Evolutionary conservation across 2,329 filamentous ascomycete genomes (phyloP).

Genomic region (Diaporthe citri): DNA sequence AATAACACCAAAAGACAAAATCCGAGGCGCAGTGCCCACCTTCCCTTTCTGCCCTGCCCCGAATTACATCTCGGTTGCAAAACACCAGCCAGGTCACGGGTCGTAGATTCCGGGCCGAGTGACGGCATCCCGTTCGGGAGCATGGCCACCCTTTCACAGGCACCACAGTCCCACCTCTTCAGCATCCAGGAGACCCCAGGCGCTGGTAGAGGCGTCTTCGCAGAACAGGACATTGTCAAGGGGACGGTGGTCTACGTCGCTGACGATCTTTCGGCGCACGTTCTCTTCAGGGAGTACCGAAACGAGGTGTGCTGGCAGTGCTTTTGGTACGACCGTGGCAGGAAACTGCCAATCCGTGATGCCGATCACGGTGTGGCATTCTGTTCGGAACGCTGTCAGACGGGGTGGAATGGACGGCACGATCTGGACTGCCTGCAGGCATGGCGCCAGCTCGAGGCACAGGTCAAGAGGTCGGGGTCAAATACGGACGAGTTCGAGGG

Average conservation of each 20-base stretch:
- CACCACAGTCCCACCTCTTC: slow-evolving; percentile 9
- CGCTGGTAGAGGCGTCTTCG: slow-evolving; percentile 35
- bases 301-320: slow-evolving; percentile 40
- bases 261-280: slow-evolving; percentile 35
- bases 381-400: slow-evolving; percentile 31
- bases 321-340: slow-evolving; percentile 37
- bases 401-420: not conserved
- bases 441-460: slow-evolving; percentile 30
- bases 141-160: slow-evolving; percentile 11
- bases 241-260: slow-evolving; percentile 16
- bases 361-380: slow-evolving; percentile 31
- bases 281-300: slow-evolving; percentile 37
- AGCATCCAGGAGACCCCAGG: slow-evolving; percentile 29
- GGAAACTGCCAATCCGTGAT: slow-evolving; percentile 32
- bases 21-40: not conserved
- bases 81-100: not conserved
- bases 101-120: not conserved
- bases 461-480: not conserved
- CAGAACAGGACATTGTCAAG: not conserved
- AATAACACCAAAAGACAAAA: not conserved
- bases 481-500: slow-evolving; percentile 1
- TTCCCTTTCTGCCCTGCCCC: not conserved
- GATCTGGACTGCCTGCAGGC: slow-evolving; percentile 30
- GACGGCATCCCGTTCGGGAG: not conserved
- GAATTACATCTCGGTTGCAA: not conserved